Base-by-base conservation (phyloP, 306 rosid genomes). In the Nissolia schottii region DNA sequence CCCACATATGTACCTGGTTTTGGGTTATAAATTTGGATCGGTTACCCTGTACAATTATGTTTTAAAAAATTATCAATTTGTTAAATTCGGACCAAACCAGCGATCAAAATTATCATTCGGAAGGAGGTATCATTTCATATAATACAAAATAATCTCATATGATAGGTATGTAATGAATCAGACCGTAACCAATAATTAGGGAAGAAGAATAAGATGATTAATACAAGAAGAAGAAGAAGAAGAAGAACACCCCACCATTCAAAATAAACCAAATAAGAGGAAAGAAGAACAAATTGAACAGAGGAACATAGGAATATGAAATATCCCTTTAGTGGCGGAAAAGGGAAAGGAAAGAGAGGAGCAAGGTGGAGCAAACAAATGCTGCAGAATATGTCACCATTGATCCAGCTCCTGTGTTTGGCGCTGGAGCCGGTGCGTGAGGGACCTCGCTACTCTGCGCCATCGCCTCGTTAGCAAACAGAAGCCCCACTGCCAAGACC, bases 371-470 rank as follows among this genome's bases (percentile, higher is more conserved):
- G 74, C 43, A 75, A 63, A 80, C 51, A 41, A 77, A 56, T 14
- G 63, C 41, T 6, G 75, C 58, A 1, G 87, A 70, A 71, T 69
- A 50, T 1, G 82, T 80, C 46, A 79, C 71, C 31, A 75, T 59
- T 70, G 72, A 43, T 68, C 87, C 94, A 41, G 86, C 80, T 67
- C 91, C 94, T 12, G 66, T 38, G 0, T 73, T 45, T 0, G 93
- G 93, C 1, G 87, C 50, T 0, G 89, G 91, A 0, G 91, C 82
- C 0, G 81, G 85, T 0, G 81, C 83, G 20, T 23, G 55, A 24
- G 40, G 0, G 23, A 41, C 31, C 43, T 79, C 87, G 15, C 71
- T 41, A 20, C 48, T 77, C 45, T 84, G 80, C 1, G 81, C 86
- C 20, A 31, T 40, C 15, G 57, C 91, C 3, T 51, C 77, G 18